phyloP scores from a whole-genome alignment of 1,284 basidiomycete species.

The Austroboletus novae-zelandiae region DNA sequence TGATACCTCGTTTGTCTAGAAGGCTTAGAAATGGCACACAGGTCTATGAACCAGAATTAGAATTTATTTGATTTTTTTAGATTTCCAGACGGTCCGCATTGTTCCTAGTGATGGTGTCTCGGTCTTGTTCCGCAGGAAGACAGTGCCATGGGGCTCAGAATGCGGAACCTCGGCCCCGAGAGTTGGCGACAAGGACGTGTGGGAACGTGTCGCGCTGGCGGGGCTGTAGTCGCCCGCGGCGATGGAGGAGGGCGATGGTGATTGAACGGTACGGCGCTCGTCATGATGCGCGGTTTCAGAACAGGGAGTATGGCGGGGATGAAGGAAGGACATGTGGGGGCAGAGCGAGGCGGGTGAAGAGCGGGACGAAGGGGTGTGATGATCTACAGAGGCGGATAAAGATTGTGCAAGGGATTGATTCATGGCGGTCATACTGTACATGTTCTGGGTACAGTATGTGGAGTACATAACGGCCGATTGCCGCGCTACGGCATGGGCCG shows the following conservation, averaged over 20 bases:
- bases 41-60: conserved; percentile 6
- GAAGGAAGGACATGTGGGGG: not conserved
- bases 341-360: not conserved
- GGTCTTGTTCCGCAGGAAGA: conserved; percentile 2
- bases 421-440: conserved; percentile 1
- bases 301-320: conserved; percentile 12
- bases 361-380: not conserved
- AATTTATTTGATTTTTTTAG: not conserved
- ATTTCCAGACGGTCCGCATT: conserved; percentile 1
- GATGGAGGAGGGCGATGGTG: conserved; percentile 2
- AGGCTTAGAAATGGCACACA: not conserved
- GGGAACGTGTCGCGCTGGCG: not conserved
- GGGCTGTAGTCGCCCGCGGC: conserved; percentile 3
- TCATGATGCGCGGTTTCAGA: conserved; percentile 5
- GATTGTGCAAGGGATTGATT: conserved; percentile 3
- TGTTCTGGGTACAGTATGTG: not conserved
- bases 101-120: conserved; percentile 3
- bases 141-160: not conserved
- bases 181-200: not conserved
- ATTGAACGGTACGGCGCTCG: conserved; percentile 3
- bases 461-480: conserved; percentile 27
- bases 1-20: conserved; percentile 8
- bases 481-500: conserved; percentile 28
- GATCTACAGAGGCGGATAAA: not conserved
- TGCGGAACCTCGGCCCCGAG: conserved; percentile 11